Conservation (phyloP, 371 early-diverging fungal species). For the Paraphysoderma sedebokerense region DNA sequence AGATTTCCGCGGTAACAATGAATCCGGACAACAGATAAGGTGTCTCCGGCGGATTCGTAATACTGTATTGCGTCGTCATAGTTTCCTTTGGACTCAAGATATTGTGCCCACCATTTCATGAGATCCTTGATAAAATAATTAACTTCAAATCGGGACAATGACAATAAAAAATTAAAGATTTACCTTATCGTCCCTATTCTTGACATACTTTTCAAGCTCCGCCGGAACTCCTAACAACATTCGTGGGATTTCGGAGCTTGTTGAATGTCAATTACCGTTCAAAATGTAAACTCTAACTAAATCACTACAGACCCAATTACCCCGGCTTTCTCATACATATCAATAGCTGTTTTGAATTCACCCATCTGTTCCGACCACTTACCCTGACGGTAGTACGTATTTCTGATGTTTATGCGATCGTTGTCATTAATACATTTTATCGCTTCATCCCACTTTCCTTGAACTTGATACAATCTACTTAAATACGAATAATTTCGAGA, state of each 20-base stretch:
- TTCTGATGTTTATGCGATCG: no score
- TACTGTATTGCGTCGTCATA: slow-evolving; percentile 13
- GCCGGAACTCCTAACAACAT: slow-evolving; percentile 7
- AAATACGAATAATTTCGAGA: slow-evolving; percentile 12
- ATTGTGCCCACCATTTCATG: slow-evolving; percentile 29
- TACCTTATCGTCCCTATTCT: no score
- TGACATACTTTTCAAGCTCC: slow-evolving; percentile 17
- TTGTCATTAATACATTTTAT: slow-evolving; percentile 14
- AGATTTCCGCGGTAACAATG: slow-evolving; percentile 19
- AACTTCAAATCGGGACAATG: neutral
- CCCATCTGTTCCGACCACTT: no score
- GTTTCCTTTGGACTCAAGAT: slow-evolving; percentile 18
- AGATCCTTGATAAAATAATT: slow-evolving; percentile 5
- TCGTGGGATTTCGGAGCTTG: slow-evolving; percentile 14
- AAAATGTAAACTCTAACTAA: slow-evolving; percentile 2
- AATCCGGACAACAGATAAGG: slow-evolving; percentile 18
- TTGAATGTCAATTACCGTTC: neutral
- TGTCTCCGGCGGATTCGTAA: slow-evolving; percentile 18
- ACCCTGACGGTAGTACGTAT: no score
- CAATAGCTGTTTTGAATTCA: no score
- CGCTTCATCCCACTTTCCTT: slow-evolving; percentile 22
- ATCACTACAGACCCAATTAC: slow-evolving; percentile 17
- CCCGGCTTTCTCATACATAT: no score
- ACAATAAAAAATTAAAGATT: no score
- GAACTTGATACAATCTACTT: slow-evolving; percentile 11